Base-by-base conservation (phyloP, 2,329 filamentous ascomycete species). In the Emmonsia crescens region DNA sequence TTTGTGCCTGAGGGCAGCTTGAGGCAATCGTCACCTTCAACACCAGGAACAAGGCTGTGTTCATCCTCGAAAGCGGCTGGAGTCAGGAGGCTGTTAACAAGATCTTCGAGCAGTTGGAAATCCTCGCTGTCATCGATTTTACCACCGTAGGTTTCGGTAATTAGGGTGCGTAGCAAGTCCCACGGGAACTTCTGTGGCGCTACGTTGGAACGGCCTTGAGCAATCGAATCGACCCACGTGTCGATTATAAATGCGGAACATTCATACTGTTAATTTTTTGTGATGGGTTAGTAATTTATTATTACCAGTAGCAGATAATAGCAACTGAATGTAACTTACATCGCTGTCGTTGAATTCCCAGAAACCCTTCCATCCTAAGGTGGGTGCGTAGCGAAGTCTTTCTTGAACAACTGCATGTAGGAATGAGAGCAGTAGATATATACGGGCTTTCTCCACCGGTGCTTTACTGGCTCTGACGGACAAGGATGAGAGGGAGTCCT, bases 321-420 rank as follows among this genome's bases (percentile, higher is more conserved):
- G 9, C 8, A 33, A 31, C 10, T 12, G 9, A 33, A 44, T 44
- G 27, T 21, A 86, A 54, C 89, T 89, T 84, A 95, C 90, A 77
- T 99, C 94, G 68, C 92, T 96, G 76, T 99, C 95, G 73, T 99
- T 99, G 76, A 99, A 99, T 76, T 99, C 95, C 94, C 95, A 99
- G 82, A 96, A 96, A 60, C 91, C 91, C 79, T 96, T 96, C 94
- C 94, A 99, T 64, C 94, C 94, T 61, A 99, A 80, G 62, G 83
- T 93, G 0, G 94, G 95, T 29, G 93, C 92, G 74, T 99, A 99
- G 65, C 94, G 88, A 65, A 99, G 80, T 68, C 95, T 83, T 75
- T 99, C 94, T 75, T 99, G 94, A 12, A 96, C 86, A 44, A 99
- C 92, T 6, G 94, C 95, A 73, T 99, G 94, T 68, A 99, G 74